phyloP scores from a whole-genome alignment of 2,329 filamentous ascomycete species.

The Fusarium avenaceum region DNA sequence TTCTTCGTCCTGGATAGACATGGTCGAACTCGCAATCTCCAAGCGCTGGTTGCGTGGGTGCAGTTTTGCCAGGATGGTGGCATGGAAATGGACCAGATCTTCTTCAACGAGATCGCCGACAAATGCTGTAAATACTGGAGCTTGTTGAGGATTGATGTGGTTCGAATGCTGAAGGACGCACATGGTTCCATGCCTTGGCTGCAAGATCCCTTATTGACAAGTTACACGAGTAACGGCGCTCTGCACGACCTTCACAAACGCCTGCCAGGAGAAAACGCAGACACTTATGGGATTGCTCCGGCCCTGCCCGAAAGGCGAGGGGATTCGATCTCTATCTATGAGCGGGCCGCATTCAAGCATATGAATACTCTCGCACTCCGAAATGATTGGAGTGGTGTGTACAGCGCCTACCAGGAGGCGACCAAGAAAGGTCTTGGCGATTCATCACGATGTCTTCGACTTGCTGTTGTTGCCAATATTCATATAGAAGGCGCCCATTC shows the following conservation, averaged over 20 bases:
- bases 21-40: conserved; percentile 49
- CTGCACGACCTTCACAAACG: conserved; percentile 41
- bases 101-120: conserved; percentile 48
- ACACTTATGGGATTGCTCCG: conserved; percentile 20
- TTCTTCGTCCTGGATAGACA: conserved; percentile 52
- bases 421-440: conserved; percentile 50
- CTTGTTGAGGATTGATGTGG: conserved; percentile 46
- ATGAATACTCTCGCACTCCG: conserved; percentile 59
- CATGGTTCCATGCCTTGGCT: conserved; percentile 46
- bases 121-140: conserved; percentile 54
- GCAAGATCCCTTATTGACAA: conserved; percentile 42
- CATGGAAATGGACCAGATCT: conserved; percentile 49
- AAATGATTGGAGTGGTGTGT: conserved; percentile 52
- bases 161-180: conserved; percentile 48
- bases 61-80: conserved; percentile 51
- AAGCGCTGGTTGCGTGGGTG: conserved; percentile 51
- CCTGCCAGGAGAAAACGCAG: conserved; percentile 34
- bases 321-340: conserved; percentile 41
- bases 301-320: conserved; percentile 37
- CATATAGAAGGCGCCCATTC: conserved; percentile 48
- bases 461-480: conserved; percentile 62
- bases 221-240: conserved; percentile 38
- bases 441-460: conserved; percentile 59
- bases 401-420: conserved; percentile 55
- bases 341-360: conserved; percentile 43